Evolutionary conservation across 1,284 basidiomycete genomes (phyloP), one percentile per base, ranked within the genome.

Genomic region (Porodaedalea pini): DNA sequence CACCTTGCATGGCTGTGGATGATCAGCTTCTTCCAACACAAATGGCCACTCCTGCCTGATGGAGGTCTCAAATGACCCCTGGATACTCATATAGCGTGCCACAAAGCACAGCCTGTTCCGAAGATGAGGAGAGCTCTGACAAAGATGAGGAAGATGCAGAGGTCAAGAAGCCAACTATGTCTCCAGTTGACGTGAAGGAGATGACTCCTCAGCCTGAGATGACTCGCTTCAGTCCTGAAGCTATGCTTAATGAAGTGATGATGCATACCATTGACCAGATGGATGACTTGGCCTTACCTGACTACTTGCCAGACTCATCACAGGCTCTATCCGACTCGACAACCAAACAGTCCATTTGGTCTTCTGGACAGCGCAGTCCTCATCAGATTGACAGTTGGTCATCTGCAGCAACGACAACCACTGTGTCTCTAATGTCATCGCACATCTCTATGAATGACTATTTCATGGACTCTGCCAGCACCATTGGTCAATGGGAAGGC

Each of bases 41-140:
- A 75, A 58, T 68, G 75, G 17, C 85, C 82, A 3, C 82, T 84
- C 25, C 78, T 82, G 11, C 73, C 55, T 78, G 84, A 66, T 72
- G 84, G 56, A 73, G 86, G 41, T 76, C 78, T 8, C 76, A 83
- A 60, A 88, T 83, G 2, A 84, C 76, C 49, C 81, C 84, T 62
- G 83, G 86, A 2, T 65, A 88, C 50, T 75, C 83, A 15, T 86
- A 87, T 76, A 89, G 87, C 63, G 84, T 90, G 1, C 88, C 88
- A 0, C 84, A 87, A 69, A 90, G 88, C 65, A 73, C 82, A 2
- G 78, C 78, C 4, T 78, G 78, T 58, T 87, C 87, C 2, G 88
- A 90, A 52, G 85, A 88, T 63, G 88, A 90, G 56, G 80, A 79
- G 17, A 84, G 82, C 62, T 83, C 82, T 13, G 81, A 75, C 3